Evolutionary conservation across 495 filamentous ascomycete species (phyloP).

Genomic region (Penicillium verhagenii): DNA sequence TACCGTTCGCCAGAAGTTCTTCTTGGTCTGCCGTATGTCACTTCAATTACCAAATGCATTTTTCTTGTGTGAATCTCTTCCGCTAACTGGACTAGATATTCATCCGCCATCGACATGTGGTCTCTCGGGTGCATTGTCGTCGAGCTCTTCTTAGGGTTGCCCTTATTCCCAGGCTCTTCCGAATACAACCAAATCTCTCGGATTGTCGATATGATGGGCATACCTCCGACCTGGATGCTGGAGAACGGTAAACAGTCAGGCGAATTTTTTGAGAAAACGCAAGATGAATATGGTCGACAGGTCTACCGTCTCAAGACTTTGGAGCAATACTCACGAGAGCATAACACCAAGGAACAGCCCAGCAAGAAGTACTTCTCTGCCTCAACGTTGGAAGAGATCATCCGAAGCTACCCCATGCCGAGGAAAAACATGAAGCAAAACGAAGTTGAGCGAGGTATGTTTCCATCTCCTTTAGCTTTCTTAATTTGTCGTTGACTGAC

Average conservation of each 20-base stretch:
- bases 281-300: constrained; percentile 87
- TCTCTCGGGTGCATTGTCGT: constrained; percentile 98
- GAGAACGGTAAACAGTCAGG: constrained; percentile 98
- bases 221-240: constrained; percentile 98
- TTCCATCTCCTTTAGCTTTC: not conserved
- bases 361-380: constrained; percentile 99
- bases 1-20: constrained; percentile 97
- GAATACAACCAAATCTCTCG: constrained; percentile 98
- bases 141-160: constrained; percentile 92
- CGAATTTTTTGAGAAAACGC: constrained; percentile 95
- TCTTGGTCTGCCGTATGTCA: constrained; percentile 75
- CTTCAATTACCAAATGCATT: not conserved
- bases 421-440: constrained; percentile 99
- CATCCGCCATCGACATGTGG: constrained; percentile 99
- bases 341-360: constrained; percentile 94
- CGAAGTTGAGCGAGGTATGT: constrained; percentile 91
- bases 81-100: constrained; percentile 59
- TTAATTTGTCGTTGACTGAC: constrained; percentile 20
- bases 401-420: constrained; percentile 95
- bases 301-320: constrained; percentile 92
- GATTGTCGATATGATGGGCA: constrained; percentile 97
- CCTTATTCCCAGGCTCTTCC: constrained; percentile 94
- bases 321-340: constrained; percentile 95
- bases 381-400: constrained; percentile 91
- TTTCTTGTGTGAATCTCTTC: constrained; percentile 5